phyloP scores from a whole-genome alignment of 371 early-diverging fungal genomes.

The Lichtheimia corymbifera region DNA sequence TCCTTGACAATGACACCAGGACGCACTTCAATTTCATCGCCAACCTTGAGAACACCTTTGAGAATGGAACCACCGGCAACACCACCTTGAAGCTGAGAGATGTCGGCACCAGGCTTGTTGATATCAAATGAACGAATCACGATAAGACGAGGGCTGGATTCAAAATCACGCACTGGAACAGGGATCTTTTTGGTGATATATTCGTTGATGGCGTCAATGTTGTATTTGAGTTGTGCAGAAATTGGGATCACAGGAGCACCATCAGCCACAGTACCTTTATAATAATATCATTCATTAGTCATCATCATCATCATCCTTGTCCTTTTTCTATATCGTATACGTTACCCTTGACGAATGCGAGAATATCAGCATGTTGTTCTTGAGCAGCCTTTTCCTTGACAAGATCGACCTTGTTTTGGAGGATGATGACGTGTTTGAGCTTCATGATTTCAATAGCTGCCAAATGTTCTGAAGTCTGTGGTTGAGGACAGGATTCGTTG shows the following conservation, averaged over 20 bases:
- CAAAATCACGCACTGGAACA: conserved; percentile 94
- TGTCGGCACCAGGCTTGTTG: conserved; percentile 99
- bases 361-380: conserved; percentile 95
- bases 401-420: conserved; percentile 99
- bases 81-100: conserved; percentile 97
- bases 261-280: conserved; percentile 86
- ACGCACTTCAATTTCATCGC: conserved; percentile 98
- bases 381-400: conserved; percentile 95
- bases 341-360: conserved; percentile 90
- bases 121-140: conserved; percentile 99
- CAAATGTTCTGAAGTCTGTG: conserved; percentile 99
- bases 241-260: conserved; percentile 99
- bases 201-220: conserved; percentile 99
- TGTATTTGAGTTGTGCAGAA: conserved; percentile 99
- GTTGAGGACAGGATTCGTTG: conserved; percentile 99
- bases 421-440: conserved; percentile 96
- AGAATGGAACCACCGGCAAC: conserved; percentile 99
- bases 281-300: neutral
- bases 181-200: conserved; percentile 99
- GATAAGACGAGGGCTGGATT: conserved; percentile 92
- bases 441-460: conserved; percentile 99
- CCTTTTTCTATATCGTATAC: neutral
- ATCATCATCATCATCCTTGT: neutral
- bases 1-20: conserved; percentile 99
- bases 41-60: conserved; percentile 93